Conservation (phyloP, 495 filamentous ascomycete species). For the Lichenothelia convexa region DNA sequence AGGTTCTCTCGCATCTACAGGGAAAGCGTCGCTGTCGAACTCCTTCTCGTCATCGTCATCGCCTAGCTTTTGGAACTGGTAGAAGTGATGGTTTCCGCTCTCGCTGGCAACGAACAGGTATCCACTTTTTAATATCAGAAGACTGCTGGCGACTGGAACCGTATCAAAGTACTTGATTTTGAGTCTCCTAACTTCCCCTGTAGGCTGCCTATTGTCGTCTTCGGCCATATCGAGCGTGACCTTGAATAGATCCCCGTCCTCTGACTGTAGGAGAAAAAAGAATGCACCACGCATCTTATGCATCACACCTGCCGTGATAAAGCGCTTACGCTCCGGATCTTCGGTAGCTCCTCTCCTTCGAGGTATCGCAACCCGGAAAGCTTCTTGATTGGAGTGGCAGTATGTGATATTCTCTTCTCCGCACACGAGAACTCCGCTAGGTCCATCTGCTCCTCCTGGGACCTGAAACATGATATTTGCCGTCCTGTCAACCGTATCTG, state of each 20-base stretch:
- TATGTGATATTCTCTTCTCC: constrained; percentile 91
- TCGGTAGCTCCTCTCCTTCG: constrained; percentile 71
- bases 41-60: constrained; percentile 80
- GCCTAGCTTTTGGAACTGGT: constrained; percentile 95
- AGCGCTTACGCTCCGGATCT: constrained; percentile 77
- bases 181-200: constrained; percentile 58
- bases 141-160: constrained; percentile 64
- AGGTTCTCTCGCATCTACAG: constrained; percentile 46
- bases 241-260: constrained; percentile 96
- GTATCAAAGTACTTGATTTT: constrained; percentile 98
- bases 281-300: constrained; percentile 94
- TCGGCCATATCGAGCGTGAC: constrained; percentile 81
- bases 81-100: constrained; percentile 83
- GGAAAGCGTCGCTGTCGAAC: constrained; percentile 66
- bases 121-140: constrained; percentile 88
- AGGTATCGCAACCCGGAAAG: constrained; percentile 78
- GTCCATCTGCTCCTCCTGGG: constrained; percentile 81
- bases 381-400: constrained; percentile 75
- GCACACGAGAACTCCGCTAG: constrained; percentile 87
- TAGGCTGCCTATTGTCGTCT: constrained; percentile 58
- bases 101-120: constrained; percentile 90
- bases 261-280: constrained; percentile 89
- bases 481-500: constrained; percentile 78
- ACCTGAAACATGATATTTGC: constrained; percentile 87
- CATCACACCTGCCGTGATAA: constrained; percentile 79